Evolutionary conservation across 345 rosid species (phyloP), one percentile per base, ranked within the genome.

Genomic region (Camelina laxa): DNA sequence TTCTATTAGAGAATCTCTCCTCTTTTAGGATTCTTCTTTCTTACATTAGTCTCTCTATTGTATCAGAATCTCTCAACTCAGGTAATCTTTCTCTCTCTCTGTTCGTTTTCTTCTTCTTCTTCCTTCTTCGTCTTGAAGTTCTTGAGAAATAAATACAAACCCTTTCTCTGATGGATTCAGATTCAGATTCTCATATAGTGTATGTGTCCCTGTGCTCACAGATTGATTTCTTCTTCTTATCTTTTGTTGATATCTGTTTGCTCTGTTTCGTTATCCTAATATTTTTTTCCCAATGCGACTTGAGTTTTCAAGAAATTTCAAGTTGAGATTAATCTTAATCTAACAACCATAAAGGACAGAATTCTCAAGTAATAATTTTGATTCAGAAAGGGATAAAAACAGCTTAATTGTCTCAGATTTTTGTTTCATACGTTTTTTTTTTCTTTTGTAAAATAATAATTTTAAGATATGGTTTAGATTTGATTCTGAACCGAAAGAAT

Each of bases 1-100:
- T 60, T 59, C 21, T 49, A 50, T 9, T 27, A 60, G n/a, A 68
- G 66, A 75, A 39, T 68, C 69, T 60, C 70, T 75, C 75, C 63
- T 19, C 41, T 51, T 57, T 60, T 68, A 60, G 57, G 61, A 31
- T 60, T 60, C 58, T 60, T 47, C 55, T 38, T 53, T 57, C 60
- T 17, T 49, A 24, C 36, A 48, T 9, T 66, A 45, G 57, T 64
- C 67, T 68, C 67, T 68, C 56, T 45, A 7, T 69, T 60, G 45
- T 51, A 62, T 53, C 65, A 61, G 68, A 75, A 60, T 70, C 79
- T 70, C 79, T 69, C 65, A 61, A 16, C 65, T 44, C 42, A 69
- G 69, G 75, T 60, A 27, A 68, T 19, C n/a, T 61, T 1, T 19
- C n/a, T 61, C 41, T 33, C 10, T 53, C 41, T 53, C 31, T 63